Conservation (phyloP, 202 grass and related monocot genomes). For the Elaeis oleifera region DNA sequence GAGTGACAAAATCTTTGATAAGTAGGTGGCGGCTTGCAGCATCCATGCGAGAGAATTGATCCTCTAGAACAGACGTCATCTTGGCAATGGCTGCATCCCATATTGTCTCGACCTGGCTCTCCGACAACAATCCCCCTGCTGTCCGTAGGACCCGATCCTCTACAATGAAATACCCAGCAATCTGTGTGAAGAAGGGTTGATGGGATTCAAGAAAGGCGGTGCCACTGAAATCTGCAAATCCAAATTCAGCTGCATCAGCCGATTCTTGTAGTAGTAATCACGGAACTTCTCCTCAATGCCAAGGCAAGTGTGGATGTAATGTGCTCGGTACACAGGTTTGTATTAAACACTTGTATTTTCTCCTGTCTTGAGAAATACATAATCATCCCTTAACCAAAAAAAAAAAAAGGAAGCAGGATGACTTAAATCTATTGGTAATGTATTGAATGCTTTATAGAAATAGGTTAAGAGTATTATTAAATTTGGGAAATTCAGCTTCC, state of each 20-base stretch:
- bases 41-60: constrained; percentile 48
- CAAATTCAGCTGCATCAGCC: constrained; percentile 73
- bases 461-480: too few relatives aligned
- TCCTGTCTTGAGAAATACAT: too few relatives aligned
- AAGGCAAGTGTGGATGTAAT: constrained; percentile 46
- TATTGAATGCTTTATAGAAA: too few relatives aligned
- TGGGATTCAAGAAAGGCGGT: constrained; percentile 67
- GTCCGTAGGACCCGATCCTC: constrained; percentile 58
- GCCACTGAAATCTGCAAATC: constrained; percentile 58
- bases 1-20: constrained; percentile 57
- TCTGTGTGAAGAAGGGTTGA: constrained; percentile 60
- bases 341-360: too few relatives aligned
- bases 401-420: too few relatives aligned
- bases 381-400: too few relatives aligned
- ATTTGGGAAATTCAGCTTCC: too few relatives aligned
- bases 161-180: constrained; percentile 81
- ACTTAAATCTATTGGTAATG: too few relatives aligned
- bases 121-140: constrained; percentile 59
- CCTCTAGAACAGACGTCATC: constrained; percentile 57
- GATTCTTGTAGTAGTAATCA: constrained; percentile 64
- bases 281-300: constrained; percentile 61
- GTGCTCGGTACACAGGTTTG: constrained; percentile 45
- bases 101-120: constrained; percentile 55
- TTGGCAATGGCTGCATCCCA: constrained; percentile 58
- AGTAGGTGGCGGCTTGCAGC: constrained; percentile 51